phyloP scores from a whole-genome alignment of 2,329 filamentous ascomycete genomes.

The Davidsoniella australis region DNA sequence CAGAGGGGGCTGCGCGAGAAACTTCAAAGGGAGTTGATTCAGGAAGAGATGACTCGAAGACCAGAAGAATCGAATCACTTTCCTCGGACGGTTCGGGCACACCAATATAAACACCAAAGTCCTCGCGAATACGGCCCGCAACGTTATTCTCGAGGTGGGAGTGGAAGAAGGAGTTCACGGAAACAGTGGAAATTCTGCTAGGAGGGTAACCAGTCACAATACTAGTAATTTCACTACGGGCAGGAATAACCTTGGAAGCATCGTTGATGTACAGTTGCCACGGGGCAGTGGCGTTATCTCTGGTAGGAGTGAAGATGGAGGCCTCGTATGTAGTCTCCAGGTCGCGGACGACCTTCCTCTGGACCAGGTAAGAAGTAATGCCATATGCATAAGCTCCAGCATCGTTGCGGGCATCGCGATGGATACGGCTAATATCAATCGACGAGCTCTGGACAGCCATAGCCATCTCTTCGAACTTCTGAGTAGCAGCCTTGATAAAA shows the following conservation, averaged over 20 bases:
- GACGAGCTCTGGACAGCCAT: constrained; percentile 72
- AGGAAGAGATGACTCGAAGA: constrained; percentile 51
- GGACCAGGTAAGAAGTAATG: constrained; percentile 71
- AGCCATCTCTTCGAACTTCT: constrained; percentile 76
- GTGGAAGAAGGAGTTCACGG: constrained; percentile 67
- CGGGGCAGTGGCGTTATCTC: constrained; percentile 50
- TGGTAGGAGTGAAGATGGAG: constrained; percentile 69
- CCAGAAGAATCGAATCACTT: constrained; percentile 48
- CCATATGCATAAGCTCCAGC: constrained; percentile 67
- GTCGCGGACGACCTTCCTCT: constrained; percentile 65
- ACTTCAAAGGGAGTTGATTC: constrained; percentile 31
- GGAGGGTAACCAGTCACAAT: constrained; percentile 61
- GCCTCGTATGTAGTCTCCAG: constrained; percentile 67
- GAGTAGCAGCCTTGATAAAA: constrained; percentile 55
- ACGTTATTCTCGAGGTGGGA: constrained; percentile 50
- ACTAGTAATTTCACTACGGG: constrained; percentile 56
- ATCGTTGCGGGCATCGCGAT: constrained; percentile 55
- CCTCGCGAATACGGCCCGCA: constrained; percentile 43
- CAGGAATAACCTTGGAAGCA: constrained; percentile 64
- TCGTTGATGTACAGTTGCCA: constrained; percentile 85
- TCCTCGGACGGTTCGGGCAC: constrained; percentile 47
- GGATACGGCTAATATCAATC: constrained; percentile 67
- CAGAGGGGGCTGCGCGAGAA: constrained; percentile 26
- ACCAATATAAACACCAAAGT: constrained; percentile 57
- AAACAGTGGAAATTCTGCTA: constrained; percentile 46